phyloP scores from a whole-genome alignment of 2,329 filamentous ascomycete genomes.

The Hypoxylon sp. region DNA sequence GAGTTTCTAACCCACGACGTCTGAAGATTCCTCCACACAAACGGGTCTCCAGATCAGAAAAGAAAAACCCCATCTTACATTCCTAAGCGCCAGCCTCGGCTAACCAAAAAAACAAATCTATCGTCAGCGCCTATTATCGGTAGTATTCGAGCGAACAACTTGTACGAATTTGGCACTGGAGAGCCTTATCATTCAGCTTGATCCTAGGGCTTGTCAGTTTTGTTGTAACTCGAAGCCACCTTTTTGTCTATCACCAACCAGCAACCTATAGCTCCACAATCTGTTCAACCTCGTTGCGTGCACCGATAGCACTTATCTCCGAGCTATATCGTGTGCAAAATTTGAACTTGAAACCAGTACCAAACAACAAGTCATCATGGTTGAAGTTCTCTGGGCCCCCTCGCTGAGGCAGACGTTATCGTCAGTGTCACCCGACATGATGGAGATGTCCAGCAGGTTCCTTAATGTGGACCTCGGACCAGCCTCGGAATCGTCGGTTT shows the following conservation, averaged over 20 bases:
- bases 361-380: slow-evolving; percentile 47
- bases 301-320: slow-evolving; percentile 27
- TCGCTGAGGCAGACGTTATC: slow-evolving; percentile 46
- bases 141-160: slow-evolving; percentile 25
- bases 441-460: slow-evolving; percentile 51
- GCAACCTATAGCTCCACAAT: slow-evolving; percentile 21
- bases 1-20: slow-evolving; percentile 27
- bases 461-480: slow-evolving; percentile 47
- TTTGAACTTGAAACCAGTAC: slow-evolving; percentile 27
- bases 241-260: slow-evolving; percentile 26
- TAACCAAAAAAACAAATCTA: slow-evolving; percentile 33
- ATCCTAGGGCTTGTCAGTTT: slow-evolving; percentile 33
- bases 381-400: slow-evolving; percentile 51
- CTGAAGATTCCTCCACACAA: slow-evolving; percentile 34
- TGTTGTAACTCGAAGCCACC: slow-evolving; percentile 27
- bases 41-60: slow-evolving; percentile 28
- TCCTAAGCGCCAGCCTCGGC: slow-evolving; percentile 33
- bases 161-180: slow-evolving; percentile 16
- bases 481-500: slow-evolving; percentile 44
- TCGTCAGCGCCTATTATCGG: slow-evolving; percentile 31
- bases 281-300: slow-evolving; percentile 25
- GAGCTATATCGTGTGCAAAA: slow-evolving; percentile 23
- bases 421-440: slow-evolving; percentile 46
- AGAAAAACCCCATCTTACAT: slow-evolving; percentile 7
- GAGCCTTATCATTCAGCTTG: slow-evolving; percentile 26